These are phyloP conservation scores for Limnanthes douglasii DNA, from an alignment of 345 rosid species.

Conservation along the genomic window DNA sequence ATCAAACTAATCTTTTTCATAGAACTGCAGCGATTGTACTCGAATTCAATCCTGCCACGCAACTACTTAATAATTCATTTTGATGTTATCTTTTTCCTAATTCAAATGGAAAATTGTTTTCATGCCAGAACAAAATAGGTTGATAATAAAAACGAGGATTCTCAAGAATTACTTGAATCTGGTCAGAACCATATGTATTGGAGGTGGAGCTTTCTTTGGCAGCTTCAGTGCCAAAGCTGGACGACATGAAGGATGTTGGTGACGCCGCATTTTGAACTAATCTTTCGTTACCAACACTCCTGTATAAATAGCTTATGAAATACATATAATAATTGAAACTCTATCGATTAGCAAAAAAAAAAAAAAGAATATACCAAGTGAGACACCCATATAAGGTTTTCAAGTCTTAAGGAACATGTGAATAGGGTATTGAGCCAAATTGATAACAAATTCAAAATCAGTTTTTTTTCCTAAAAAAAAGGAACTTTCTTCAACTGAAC, in stretches of 20 bases:
- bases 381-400: no score
- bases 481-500: no score
- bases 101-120: background rate
- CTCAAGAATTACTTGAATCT: conserved; percentile 51
- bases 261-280: conserved; percentile 21
- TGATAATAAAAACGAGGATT: background rate
- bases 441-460: no score
- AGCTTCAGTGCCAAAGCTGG: conserved; percentile 39
- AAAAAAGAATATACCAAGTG: no score
- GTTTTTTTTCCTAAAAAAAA: no score
- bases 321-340: no score
- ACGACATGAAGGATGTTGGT: conserved; percentile 51
- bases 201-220: conserved; percentile 36
- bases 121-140: background rate
- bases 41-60: background rate
- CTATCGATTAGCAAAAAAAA: no score
- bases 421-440: no score
- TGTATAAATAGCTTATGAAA: conserved; percentile 22
- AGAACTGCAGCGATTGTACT: no score
- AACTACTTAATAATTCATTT: no score
- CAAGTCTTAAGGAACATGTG: no score
- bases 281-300: conserved; percentile 14
- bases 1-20: no score
- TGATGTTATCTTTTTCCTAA: background rate
- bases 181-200: conserved; percentile 64